Percentiles rank a stretch among this genome's conserved stretches.
Evolutionary conservation across 495 filamentous ascomycete genomes (phyloP).

Genomic region (Terfezia boudieri): DNA sequence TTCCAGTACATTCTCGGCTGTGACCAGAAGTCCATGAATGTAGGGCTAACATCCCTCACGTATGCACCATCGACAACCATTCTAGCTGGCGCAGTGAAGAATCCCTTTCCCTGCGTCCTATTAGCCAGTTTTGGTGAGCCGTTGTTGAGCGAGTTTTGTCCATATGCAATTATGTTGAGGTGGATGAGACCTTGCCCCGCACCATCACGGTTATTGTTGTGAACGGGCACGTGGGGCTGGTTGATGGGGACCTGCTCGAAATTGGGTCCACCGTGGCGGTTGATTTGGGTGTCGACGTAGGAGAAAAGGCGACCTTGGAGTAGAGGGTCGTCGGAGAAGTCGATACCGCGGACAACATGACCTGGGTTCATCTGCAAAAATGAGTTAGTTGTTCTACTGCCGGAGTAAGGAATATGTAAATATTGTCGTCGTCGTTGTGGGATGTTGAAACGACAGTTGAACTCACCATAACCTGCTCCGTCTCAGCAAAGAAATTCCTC

Average conservation of each 20-base stretch:
- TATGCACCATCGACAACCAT: conserved; percentile 28
- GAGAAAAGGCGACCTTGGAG: conserved; percentile 54
- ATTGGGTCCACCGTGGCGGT: conserved; percentile 50
- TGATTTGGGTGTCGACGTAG: conserved; percentile 54
- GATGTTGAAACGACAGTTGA: no score
- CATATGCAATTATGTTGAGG: conserved; percentile 32
- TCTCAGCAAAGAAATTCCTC: conserved; percentile 58
- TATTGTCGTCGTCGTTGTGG: no score
- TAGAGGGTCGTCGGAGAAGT: conserved; percentile 51
- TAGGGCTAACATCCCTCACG: conserved; percentile 35
- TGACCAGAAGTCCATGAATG: conserved; percentile 54
- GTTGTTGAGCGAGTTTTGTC: conserved; percentile 43
- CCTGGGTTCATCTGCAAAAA: conserved; percentile 29
- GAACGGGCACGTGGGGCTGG: conserved; percentile 35
- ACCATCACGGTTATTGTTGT: conserved; percentile 57
- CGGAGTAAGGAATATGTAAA: neutral
- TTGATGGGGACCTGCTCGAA: conserved; percentile 61
- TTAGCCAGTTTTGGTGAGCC: conserved; percentile 47
- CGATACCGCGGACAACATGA: conserved; percentile 45
- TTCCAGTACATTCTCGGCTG: conserved; percentile 60
- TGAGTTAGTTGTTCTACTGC: neutral
- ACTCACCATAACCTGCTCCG: conserved; percentile 46
- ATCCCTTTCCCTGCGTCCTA: conserved; percentile 44
- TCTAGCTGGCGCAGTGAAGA: conserved; percentile 47
- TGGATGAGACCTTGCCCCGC: conserved; percentile 32